These are phyloP conservation scores for Nothophoma quercina DNA, from an alignment of 2,329 filamentous ascomycete genomes.

Conservation along the genomic window DNA sequence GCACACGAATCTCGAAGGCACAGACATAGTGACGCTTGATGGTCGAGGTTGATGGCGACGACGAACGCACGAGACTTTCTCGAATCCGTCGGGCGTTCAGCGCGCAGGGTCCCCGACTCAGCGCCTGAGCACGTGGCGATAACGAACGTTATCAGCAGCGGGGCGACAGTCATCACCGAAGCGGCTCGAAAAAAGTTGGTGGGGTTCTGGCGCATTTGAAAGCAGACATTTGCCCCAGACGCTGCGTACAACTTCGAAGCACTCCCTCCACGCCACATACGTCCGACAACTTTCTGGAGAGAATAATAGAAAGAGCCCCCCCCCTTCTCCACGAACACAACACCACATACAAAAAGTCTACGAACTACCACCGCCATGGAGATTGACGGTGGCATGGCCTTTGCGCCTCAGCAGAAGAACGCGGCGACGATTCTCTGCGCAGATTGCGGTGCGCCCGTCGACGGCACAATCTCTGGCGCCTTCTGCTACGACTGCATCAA, in stretches of 20 bases:
- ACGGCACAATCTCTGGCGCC: conserved; percentile 84
- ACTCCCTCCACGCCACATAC: conserved; percentile 6
- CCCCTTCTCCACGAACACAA: not conserved
- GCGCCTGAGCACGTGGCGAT: conserved; percentile 39
- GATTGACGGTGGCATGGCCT: conserved; percentile 50
- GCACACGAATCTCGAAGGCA: conserved; percentile 34
- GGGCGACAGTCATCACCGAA: conserved; percentile 23
- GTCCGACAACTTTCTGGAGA: conserved; percentile 1
- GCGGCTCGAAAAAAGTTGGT: conserved; percentile 33
- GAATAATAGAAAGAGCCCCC: not conserved
- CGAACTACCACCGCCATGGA: conserved; percentile 45
- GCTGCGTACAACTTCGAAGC: conserved; percentile 6
- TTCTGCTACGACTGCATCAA: conserved; percentile 97
- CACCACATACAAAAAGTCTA: not conserved
- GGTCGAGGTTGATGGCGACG: conserved; percentile 4
- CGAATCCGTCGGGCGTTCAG: conserved; percentile 17
- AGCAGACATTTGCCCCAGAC: conserved; percentile 33
- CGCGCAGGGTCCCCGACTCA: conserved; percentile 15
- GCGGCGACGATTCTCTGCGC: conserved; percentile 87
- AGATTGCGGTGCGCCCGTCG: conserved; percentile 95
- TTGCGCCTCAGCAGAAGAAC: conserved; percentile 49
- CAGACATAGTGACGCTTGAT: conserved; percentile 32
- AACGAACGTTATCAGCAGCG: conserved; percentile 26
- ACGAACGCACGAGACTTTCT: conserved; percentile 14
- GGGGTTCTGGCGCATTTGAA: conserved; percentile 42